Evolutionary conservation across 805 yeast genomes (phyloP).

Genomic region (Candida railenensis): DNA sequence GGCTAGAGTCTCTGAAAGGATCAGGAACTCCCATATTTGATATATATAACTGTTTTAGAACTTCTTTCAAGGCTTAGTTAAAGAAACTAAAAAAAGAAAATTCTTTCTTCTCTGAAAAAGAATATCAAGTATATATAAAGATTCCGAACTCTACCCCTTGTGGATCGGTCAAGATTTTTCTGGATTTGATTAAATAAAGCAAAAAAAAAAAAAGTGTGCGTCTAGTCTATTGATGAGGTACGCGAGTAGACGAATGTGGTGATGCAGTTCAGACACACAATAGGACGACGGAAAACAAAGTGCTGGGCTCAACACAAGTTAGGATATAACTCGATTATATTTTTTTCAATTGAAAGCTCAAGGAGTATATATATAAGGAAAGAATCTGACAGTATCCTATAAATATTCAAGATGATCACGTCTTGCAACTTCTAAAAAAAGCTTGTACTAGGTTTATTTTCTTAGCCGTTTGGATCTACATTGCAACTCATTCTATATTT

Average conservation of each 20-base stretch:
- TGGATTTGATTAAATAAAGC: neutral
- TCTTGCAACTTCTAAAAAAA: neutral
- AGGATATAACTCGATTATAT: neutral
- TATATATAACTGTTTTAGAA: no score
- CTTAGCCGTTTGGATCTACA: neutral
- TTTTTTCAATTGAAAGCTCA: no score
- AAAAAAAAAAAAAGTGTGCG: neutral
- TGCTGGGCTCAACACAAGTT: neutral
- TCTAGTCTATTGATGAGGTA: neutral
- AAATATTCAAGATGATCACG: neutral
- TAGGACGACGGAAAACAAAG: neutral
- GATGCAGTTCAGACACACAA: neutral
- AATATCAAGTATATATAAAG: no score
- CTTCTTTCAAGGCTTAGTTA: no score
- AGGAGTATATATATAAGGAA: no score
- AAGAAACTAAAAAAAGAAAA: no score
- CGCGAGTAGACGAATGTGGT: neutral
- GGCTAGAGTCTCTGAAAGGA: conserved; percentile 4
- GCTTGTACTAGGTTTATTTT: neutral
- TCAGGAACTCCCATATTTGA: conserved; percentile 4
- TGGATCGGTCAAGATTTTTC: neutral
- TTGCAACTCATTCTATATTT: neutral
- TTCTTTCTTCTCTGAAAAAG: no score
- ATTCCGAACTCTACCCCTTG: neutral
- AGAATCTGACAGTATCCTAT: no score